phyloP scores from a whole-genome alignment of 2,329 filamentous ascomycete genomes.

The Hymenoscyphus linearis region DNA sequence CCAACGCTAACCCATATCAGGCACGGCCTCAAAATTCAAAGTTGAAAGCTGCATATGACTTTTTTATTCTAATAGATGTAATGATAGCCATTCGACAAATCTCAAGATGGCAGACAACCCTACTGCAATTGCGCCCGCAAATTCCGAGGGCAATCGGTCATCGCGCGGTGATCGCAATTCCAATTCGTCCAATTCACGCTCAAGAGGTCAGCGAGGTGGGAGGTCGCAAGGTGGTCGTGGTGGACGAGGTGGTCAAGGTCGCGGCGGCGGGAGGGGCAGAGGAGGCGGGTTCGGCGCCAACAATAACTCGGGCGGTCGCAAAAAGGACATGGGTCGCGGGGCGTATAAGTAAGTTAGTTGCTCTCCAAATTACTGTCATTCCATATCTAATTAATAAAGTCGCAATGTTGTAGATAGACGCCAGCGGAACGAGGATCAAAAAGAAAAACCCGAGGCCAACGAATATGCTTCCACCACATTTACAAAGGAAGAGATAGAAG shows the following conservation, averaged over 20 bases:
- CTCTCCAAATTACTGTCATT: conserved; percentile 7
- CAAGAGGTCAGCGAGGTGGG: conserved; percentile 7
- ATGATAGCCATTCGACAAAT: conserved; percentile 22
- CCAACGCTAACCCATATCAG: conserved; percentile 3
- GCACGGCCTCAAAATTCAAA: not conserved
- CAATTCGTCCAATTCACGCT: conserved; percentile 9
- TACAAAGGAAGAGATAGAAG: conserved; percentile 76
- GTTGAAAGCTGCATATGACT: not conserved
- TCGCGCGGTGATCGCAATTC: conserved; percentile 13
- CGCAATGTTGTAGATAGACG: conserved; percentile 47
- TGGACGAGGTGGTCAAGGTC: conserved; percentile 16
- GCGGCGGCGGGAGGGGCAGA: conserved; percentile 15
- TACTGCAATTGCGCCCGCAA: conserved; percentile 13
- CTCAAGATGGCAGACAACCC: conserved; percentile 26
- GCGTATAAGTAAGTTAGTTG: conserved; percentile 60
- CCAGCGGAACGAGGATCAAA: conserved; percentile 45
- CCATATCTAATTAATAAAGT: conserved; percentile 45
- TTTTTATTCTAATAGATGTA: conserved; percentile 11
- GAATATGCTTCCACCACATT: conserved; percentile 41
- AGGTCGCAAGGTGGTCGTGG: conserved; percentile 11
- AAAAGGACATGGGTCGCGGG: conserved; percentile 62
- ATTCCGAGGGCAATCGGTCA: not conserved
- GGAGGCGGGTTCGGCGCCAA: conserved; percentile 40
- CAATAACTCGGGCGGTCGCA: conserved; percentile 40
- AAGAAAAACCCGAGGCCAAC: conserved; percentile 39